A percentile compares a stretch with the other conserved stretches of the same genome.
Conservation (phyloP, 163 green algal genomes). For the Scenedesmus sp. region DNA sequence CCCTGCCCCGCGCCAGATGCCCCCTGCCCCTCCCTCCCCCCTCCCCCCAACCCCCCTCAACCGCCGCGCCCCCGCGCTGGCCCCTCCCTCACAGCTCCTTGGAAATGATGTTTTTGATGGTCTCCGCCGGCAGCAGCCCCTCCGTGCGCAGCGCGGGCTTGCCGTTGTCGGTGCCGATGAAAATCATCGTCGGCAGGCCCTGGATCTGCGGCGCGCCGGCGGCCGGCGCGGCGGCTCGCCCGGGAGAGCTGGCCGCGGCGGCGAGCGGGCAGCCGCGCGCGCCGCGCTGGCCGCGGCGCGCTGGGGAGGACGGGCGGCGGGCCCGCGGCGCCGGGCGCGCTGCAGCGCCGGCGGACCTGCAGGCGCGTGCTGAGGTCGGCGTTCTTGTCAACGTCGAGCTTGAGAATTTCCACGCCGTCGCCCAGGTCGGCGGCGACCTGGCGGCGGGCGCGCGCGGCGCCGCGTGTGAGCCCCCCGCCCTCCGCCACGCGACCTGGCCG, state of each 20-base stretch:
- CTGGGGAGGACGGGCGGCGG: too few species aligned
- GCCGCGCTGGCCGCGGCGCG: too few species aligned
- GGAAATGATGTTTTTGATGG: constrained; percentile 89
- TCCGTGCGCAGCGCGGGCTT: constrained; percentile 95
- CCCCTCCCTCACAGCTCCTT: constrained; percentile 56
- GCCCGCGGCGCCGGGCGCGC: too few species aligned
- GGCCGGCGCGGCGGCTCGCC: neutral
- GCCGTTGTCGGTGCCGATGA: constrained; percentile 85
- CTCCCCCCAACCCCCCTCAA: too few species aligned
- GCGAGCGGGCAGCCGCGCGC: neutral
- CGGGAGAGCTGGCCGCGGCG: too few species aligned
- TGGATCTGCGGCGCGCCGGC: constrained; percentile 81
- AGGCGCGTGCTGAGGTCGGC: constrained; percentile 83
- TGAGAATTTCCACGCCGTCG: constrained; percentile 89
- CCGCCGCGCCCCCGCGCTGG: too few species aligned
- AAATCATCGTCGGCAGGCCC: constrained; percentile 96
- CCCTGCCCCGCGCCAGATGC: too few species aligned
- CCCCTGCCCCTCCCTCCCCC: too few species aligned
- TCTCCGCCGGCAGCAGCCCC: constrained; percentile 85
- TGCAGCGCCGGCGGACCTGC: too few species aligned
- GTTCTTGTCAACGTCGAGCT: constrained; percentile 97
- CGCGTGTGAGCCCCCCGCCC: too few species aligned
- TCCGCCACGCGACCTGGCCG: too few species aligned
- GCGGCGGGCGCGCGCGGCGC: neutral
- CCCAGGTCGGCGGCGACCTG: constrained; percentile 90